Percentiles rank a stretch among this genome's conserved stretches.
Evolutionary conservation across 2,329 filamentous ascomycete genomes (phyloP).

Genomic region (Aspergillus clavatus): DNA sequence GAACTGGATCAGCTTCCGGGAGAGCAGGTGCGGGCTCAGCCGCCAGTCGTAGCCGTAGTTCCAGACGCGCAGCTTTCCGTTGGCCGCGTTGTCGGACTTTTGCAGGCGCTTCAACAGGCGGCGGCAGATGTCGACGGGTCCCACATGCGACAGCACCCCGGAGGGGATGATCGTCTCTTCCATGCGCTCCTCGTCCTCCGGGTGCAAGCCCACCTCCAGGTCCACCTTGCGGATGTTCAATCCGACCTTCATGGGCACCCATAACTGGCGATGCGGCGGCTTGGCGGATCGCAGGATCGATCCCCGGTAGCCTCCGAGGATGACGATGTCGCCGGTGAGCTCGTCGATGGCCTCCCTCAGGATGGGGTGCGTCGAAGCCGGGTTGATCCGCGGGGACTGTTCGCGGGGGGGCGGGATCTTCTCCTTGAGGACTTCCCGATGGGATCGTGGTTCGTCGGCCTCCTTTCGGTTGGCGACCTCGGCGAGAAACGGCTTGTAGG

Average conservation of each 20-base stretch:
- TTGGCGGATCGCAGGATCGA: conserved; percentile 82
- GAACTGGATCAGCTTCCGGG: conserved; percentile 65
- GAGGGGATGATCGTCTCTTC: conserved; percentile 76
- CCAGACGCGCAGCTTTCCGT: conserved; percentile 70
- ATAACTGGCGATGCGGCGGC: conserved; percentile 77
- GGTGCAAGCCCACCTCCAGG: conserved; percentile 75
- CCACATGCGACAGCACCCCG: conserved; percentile 87
- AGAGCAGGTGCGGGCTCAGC: conserved; percentile 72
- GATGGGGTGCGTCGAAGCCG: conserved; percentile 36
- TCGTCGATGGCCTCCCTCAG: conserved; percentile 60
- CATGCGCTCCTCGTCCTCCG: conserved; percentile 78
- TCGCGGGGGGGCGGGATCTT: background rate
- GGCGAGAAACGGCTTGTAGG: conserved; percentile 28
- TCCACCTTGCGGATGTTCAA: conserved; percentile 89
- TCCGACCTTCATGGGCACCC: conserved; percentile 91
- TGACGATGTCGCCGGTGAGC: conserved; percentile 76
- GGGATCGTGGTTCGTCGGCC: conserved; percentile 2
- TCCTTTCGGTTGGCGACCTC: conserved; percentile 22
- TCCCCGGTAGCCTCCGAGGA: conserved; percentile 86
- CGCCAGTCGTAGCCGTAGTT: conserved; percentile 97
- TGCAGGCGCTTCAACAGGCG: conserved; percentile 73
- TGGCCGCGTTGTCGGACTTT: conserved; percentile 66
- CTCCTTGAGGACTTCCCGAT: conserved; percentile 8
- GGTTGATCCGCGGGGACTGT: conserved; percentile 18
- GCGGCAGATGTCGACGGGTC: conserved; percentile 82